Base-by-base conservation (phyloP, 2,329 filamentous ascomycete species). In the Colletotrichum lentis region DNA sequence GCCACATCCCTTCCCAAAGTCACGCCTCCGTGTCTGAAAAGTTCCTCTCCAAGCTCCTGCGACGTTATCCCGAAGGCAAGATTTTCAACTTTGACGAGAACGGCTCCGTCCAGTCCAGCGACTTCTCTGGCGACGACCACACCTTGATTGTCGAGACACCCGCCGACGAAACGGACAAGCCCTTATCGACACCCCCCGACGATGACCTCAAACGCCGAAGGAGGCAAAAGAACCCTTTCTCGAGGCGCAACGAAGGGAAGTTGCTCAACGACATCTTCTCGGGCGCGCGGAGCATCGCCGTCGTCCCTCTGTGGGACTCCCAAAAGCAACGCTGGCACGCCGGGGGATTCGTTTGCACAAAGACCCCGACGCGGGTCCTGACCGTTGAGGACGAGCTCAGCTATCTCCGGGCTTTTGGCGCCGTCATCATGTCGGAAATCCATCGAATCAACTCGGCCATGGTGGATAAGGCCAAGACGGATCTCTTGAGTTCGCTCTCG, bases 401-500 rank as follows among this genome's bases (percentile, higher is more conserved):
- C 14, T 85, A 84, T 39, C 76, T 88, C 6, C 76, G 77, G 5
- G 83, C 82, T 0, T 87, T 88, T 69, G 82, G 82, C 0, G 83
- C 84, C 61, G 82, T 83, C 0, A 84, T 86, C 18, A 87, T 88
- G 80, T 81, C 84, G 0, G 86, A 90, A 61, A 77, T 89, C 0
- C 81, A 83, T 0, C 79, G 84, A 2, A 69, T 86, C 5, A 75
- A 80, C 12, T 72, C 77, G 0, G 63, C 75, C 12, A 73, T 75
- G 11, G 77, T 79, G 0, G 80, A 83, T 41, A 82, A 78, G 60
- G 83, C 85, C 39, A 88, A 88, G 73, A 83, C 83, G 1, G 86
- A 88, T 64, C 84, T 88, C 43, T 81, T 90, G 8, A 84, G 85
- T 0, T 88, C 84, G 1, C 82, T 90, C 6, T 87, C 84, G 3